Conservation (phyloP, 495 filamentous ascomycete species). For the Entonaema liquescens region DNA sequence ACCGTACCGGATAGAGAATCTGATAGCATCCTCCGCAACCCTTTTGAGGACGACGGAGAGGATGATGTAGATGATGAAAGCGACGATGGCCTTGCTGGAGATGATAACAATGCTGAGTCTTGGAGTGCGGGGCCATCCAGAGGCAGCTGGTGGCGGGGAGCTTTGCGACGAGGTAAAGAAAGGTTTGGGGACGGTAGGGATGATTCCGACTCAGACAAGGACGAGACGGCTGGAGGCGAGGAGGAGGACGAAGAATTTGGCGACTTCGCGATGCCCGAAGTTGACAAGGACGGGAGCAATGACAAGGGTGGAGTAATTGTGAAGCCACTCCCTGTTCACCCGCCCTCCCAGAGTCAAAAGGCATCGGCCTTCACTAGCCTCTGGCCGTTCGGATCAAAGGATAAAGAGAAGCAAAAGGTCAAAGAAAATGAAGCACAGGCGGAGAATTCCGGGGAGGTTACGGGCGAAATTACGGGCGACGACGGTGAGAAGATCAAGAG, state of each 20-base stretch:
- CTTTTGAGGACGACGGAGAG: conserved; percentile 59
- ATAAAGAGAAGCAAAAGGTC: conserved; percentile 46
- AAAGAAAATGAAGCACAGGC: conserved; percentile 46
- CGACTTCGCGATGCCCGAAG: conserved; percentile 63
- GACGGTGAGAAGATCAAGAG: conserved; percentile 56
- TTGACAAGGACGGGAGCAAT: conserved; percentile 42
- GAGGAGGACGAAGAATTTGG: conserved; percentile 62
- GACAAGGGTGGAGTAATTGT: conserved; percentile 50
- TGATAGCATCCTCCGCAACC: conserved; percentile 49
- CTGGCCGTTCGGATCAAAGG: conserved; percentile 57
- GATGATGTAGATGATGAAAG: conserved; percentile 58
- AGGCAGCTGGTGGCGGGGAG: conserved; percentile 58
- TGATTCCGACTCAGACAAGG: conserved; percentile 53
- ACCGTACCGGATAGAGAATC: conserved; percentile 39
- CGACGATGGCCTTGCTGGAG: conserved; percentile 51
- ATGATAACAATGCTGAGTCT: conserved; percentile 44
- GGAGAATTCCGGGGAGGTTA: conserved; percentile 39
- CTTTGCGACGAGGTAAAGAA: conserved; percentile 49
- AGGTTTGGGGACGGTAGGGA: conserved; percentile 58
- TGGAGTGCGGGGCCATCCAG: conserved; percentile 48
- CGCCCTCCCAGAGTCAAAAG: conserved; percentile 48
- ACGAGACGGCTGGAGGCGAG: conserved; percentile 52
- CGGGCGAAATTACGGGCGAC: conserved; percentile 43
- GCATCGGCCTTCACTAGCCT: conserved; percentile 54
- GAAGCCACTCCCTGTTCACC: conserved; percentile 58